phyloP scores from a whole-genome alignment of 179 eudicot genomes.

The Pouteria campechiana region DNA sequence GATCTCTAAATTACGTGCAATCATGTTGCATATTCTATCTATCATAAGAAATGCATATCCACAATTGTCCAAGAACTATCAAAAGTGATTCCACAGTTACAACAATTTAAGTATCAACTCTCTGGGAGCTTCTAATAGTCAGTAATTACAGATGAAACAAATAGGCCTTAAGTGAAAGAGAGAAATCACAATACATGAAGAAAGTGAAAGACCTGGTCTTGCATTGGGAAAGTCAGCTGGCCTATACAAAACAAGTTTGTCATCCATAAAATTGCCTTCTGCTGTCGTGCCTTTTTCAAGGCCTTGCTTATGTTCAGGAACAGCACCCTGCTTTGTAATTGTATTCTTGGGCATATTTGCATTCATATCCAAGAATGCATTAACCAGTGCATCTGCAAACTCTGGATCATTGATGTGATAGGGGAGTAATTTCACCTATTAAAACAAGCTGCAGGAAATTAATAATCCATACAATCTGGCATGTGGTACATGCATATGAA shows the following conservation, averaged over 20 bases:
- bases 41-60: no score
- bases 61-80: no score
- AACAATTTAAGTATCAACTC: no score
- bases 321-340: conserved; percentile 13
- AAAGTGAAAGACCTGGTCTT: conserved; percentile 52
- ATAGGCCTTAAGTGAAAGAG: neutral
- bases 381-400: conserved; percentile 67
- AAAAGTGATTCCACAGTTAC: no score
- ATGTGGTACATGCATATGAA: no score
- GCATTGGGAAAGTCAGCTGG: conserved; percentile 74
- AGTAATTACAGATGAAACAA: no score
- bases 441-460: neutral
- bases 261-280: conserved; percentile 6
- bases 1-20: no score
- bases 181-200: conserved; percentile 3
- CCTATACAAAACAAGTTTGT: conserved; percentile 29
- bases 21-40: no score
- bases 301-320: conserved; percentile 14
- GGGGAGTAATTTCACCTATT: conserved; percentile 59
- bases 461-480: no score
- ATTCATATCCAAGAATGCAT: conserved; percentile 65
- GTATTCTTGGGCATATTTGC: conserved; percentile 11
- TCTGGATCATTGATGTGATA: conserved; percentile 85
- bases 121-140: no score
- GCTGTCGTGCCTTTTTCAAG: conserved; percentile 19